These are phyloP conservation scores for Leccinum longicurvipes DNA, from an alignment of 768 basidiomycete genomes.

Conservation along the genomic window DNA sequence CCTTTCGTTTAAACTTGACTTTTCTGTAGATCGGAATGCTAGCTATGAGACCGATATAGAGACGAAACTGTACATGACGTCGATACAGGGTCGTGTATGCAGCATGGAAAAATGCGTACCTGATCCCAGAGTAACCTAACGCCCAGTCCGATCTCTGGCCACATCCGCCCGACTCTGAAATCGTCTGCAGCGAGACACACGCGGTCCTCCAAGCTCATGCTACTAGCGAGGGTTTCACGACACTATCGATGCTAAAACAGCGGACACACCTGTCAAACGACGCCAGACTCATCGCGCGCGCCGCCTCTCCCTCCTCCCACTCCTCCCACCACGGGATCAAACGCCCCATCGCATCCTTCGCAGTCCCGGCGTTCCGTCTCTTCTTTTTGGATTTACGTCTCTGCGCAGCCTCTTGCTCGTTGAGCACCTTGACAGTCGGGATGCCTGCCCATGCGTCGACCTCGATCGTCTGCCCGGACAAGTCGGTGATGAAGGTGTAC, in stretches of 20 bases:
- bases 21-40: slow-evolving; percentile 33
- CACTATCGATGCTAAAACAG: not conserved
- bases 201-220: slow-evolving; percentile 17
- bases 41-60: slow-evolving; percentile 30
- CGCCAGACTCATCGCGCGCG: slow-evolving; percentile 16
- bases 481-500: slow-evolving; percentile 9
- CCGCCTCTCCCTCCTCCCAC: slow-evolving; percentile 28
- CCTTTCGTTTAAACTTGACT: slow-evolving; percentile 14
- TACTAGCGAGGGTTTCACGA: not conserved
- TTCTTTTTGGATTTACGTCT: slow-evolving; percentile 15
- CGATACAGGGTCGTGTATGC: not conserved
- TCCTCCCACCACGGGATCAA: slow-evolving; percentile 33
- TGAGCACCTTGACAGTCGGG: slow-evolving; percentile 26
- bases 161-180: slow-evolving; percentile 29
- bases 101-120: slow-evolving; percentile 11
- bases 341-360: slow-evolving; percentile 18
- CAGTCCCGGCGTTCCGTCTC: slow-evolving; percentile 19
- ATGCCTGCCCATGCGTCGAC: slow-evolving; percentile 24
- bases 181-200: slow-evolving; percentile 29
- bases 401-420: slow-evolving; percentile 19
- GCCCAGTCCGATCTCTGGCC: slow-evolving; percentile 29
- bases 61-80: slow-evolving; percentile 25
- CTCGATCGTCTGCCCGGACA: slow-evolving; percentile 20
- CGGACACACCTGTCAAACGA: slow-evolving; percentile 30
- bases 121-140: slow-evolving; percentile 32